Evolutionary conservation across 2,329 filamentous ascomycete genomes (phyloP), one percentile per base, ranked within the genome.

Genomic region (Simplicillium sp.): DNA sequence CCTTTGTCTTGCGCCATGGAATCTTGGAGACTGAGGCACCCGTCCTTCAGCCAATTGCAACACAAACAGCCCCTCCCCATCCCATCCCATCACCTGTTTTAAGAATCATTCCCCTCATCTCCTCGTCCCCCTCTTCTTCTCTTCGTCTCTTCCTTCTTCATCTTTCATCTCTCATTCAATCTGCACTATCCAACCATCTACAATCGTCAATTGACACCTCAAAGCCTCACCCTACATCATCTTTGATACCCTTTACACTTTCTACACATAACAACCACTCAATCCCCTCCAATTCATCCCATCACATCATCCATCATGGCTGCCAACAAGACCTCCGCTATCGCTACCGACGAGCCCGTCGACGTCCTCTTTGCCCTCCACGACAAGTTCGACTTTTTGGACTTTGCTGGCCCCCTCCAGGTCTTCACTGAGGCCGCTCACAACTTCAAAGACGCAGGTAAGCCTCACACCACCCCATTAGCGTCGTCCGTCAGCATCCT

Each of bases 361-460:
- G 67, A 77, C 48, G 71, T 79, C 49, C 71, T 80, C 55, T 70
- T 80, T 60, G 74, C 69, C 51, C 67, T 80, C 51, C 75, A 80
- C 41, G 61, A 68, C 56, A 74, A 76, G 57, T 80, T 79, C 56
- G 65, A 78, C 55, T 58, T 79, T 44, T 52, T 77, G 48, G 75
- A 79, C 64, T 70, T 79, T 50, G 69, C 72, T 42, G 75, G 72
- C 48, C 67, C 73, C 34, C 56, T 73, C 39, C 68, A 77, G 62
- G 67, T 69, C 46, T 63, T 80, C 42, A 59, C 59, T 47, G 58
- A 56, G 37, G 71, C 73, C 44, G 65, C 67, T 34, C 73, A 77
- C 46, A 65, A 79, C 48, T 64, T 67, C 49, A 67, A 71, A 40
- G 69, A 79, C 51, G 55, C 64, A 31, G 60, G 75, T 75, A 64